Conservation (phyloP, 495 filamentous ascomycete genomes). For the Xylaria acuta region DNA sequence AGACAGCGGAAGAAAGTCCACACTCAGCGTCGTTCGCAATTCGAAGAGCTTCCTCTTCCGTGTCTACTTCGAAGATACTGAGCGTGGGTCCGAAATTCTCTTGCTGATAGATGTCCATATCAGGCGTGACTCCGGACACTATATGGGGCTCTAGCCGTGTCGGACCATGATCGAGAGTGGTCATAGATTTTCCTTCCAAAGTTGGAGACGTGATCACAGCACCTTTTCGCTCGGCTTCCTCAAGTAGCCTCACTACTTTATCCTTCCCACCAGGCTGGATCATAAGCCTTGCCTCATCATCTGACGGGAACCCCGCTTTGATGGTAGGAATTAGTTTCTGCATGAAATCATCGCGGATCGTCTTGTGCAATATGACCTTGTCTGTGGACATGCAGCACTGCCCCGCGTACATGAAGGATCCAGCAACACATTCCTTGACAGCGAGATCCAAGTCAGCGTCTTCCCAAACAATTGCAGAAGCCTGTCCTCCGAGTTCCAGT, state of each 20-base stretch:
- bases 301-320: background rate
- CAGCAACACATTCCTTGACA: background rate
- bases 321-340: background rate
- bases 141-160: background rate
- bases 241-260: background rate
- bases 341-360: background rate
- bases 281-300: background rate
- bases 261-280: background rate
- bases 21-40: background rate
- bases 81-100: background rate
- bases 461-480: background rate
- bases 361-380: background rate
- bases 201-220: background rate
- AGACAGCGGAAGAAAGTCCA: constrained; percentile 3
- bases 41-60: background rate
- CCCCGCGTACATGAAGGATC: background rate
- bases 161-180: background rate
- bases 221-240: background rate
- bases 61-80: background rate
- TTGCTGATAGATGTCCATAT: background rate
- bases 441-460: constrained; percentile 2
- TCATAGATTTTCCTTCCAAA: background rate
- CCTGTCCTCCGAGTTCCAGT: background rate
- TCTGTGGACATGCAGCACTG: constrained; percentile 4
- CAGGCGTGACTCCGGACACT: background rate